A percentile compares a stretch with the other conserved stretches of the same genome.
Evolutionary conservation across 78 protist species (phyloP).

Genomic region (Dictyostelium citrinum): DNA sequence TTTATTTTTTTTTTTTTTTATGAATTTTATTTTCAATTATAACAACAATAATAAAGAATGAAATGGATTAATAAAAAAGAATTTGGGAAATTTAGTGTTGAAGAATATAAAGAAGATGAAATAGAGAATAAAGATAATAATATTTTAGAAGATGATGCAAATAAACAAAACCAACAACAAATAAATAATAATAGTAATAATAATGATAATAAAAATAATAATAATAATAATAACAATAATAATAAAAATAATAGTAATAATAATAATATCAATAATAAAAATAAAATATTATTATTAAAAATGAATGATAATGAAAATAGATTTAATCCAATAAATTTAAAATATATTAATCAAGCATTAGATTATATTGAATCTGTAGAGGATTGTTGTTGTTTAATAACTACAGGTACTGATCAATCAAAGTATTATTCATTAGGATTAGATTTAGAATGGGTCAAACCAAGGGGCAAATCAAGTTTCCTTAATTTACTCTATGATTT

Average conservation of each 20-base stretch:
- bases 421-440: conserved; percentile 40
- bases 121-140: not conserved
- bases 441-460: conserved; percentile 10
- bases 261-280: not conserved
- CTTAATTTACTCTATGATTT: conserved; percentile 5
- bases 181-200: no score
- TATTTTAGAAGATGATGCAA: not conserved
- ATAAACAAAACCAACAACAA: not conserved
- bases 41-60: not conserved
- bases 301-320: conserved; percentile 35
- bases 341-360: conserved; percentile 30
- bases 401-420: conserved; percentile 7
- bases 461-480: not conserved
- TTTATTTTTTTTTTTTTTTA: no score
- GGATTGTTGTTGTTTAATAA: conserved; percentile 18
- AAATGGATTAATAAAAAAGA: conserved; percentile 23
- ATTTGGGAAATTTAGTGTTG: conserved; percentile 43
- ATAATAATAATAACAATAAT: no score
- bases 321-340: conserved; percentile 29
- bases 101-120: not conserved
- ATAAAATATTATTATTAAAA: not conserved
- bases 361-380: conserved; percentile 35
- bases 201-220: no score
- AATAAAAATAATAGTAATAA: no score
- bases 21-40: no score